Evolutionary conservation across 768 basidiomycete species (phyloP).

Genomic region (Termitomyces sp.): DNA sequence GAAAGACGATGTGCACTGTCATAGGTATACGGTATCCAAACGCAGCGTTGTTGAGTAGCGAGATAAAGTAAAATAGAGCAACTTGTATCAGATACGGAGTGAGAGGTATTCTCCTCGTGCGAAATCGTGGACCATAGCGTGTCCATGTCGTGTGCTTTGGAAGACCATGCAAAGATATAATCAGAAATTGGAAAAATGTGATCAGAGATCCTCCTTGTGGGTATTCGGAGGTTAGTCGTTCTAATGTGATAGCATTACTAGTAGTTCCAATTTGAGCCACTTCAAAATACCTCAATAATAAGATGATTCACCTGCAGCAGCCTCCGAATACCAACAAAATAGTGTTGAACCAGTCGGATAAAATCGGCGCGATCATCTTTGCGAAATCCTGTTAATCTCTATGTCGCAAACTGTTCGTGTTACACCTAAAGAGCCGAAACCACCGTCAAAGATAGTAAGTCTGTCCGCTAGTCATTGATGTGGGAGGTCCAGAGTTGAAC

Average conservation of each 20-base stretch:
- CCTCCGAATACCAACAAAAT: conserved; percentile 83
- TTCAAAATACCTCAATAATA: neutral
- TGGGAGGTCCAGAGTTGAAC: neutral
- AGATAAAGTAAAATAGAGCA: conserved; percentile 72
- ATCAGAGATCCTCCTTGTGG: conserved; percentile 78
- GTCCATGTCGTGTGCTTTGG: conserved; percentile 58
- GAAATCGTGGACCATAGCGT: conserved; percentile 49
- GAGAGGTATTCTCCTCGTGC: conserved; percentile 66
- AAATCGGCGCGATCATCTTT: conserved; percentile 10
- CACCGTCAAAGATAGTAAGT: neutral
- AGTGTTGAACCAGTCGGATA: conserved; percentile 56
- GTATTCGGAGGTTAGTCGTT: conserved; percentile 65
- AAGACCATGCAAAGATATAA: conserved; percentile 73
- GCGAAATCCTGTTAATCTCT: neutral
- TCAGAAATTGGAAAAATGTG: conserved; percentile 82
- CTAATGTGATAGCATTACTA: conserved; percentile 78
- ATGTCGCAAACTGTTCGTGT: neutral
- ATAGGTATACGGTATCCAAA: conserved; percentile 87
- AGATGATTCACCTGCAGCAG: conserved; percentile 65
- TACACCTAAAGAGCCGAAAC: neutral
- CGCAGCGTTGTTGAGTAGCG: conserved; percentile 86
- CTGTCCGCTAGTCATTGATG: neutral
- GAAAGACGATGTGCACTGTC: conserved; percentile 91
- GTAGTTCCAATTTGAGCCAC: neutral
- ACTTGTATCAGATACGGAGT: conserved; percentile 77